These are phyloP conservation scores for Leccinum longicurvipes DNA, from an alignment of 768 basidiomycete species.

Conservation along the genomic window DNA sequence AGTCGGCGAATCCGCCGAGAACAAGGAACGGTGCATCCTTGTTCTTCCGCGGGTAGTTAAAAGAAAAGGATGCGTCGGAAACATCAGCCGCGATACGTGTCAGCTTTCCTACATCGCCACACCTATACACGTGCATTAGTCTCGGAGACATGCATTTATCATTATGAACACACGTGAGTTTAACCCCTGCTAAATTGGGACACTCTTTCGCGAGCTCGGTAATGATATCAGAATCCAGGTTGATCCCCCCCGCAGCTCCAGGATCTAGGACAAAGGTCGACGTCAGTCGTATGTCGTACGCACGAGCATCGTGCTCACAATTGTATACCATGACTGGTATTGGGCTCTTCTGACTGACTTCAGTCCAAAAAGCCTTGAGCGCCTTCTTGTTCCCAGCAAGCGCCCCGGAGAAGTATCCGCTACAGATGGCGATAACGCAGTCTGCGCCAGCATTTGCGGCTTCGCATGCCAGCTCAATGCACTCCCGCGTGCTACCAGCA, in stretches of 20 bases:
- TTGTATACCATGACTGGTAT: constrained; percentile 90
- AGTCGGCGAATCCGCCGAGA: constrained; percentile 83
- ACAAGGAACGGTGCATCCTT: constrained; percentile 72
- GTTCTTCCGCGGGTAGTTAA: constrained; percentile 65
- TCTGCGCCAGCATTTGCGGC: constrained; percentile 87
- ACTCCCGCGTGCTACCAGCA: constrained; percentile 78
- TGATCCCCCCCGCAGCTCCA: constrained; percentile 84
- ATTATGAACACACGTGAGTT: constrained; percentile 67
- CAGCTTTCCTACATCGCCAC: constrained; percentile 89
- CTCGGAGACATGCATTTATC: neutral
- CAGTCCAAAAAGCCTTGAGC: constrained; percentile 73
- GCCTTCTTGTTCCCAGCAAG: constrained; percentile 60
- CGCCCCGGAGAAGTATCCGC: constrained; percentile 84
- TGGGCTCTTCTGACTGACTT: constrained; percentile 75
- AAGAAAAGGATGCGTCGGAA: constrained; percentile 51
- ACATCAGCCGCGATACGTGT: constrained; percentile 76
- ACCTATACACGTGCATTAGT: constrained; percentile 44
- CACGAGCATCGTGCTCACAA: constrained; percentile 44
- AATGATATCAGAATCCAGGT: constrained; percentile 87
- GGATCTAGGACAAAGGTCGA: constrained; percentile 52
- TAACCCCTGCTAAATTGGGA: constrained; percentile 81
- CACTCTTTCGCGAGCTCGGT: constrained; percentile 72
- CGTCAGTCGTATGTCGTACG: neutral
- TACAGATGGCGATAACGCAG: constrained; percentile 78
- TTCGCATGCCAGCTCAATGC: constrained; percentile 67